A percentile compares a stretch with the other conserved stretches of the same genome.
phyloP scores from a whole-genome alignment of 192 early-diverging fungal genomes.

The Coemansia sp. region DNA sequence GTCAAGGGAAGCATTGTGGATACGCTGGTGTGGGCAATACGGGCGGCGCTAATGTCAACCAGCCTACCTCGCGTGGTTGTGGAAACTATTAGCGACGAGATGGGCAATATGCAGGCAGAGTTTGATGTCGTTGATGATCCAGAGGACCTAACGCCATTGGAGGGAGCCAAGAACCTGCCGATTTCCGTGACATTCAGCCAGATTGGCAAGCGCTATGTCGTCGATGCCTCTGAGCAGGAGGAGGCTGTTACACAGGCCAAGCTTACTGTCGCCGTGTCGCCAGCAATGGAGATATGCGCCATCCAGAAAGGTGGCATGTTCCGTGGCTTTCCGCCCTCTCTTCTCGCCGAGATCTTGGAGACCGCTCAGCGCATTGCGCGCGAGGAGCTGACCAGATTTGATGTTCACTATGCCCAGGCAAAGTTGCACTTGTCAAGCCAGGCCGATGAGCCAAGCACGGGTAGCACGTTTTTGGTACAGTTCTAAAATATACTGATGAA shows the following conservation, averaged over 20 bases:
- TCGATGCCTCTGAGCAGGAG: conserved; percentile 89
- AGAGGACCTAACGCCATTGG: conserved; percentile 78
- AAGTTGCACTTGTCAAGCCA: conserved; percentile 7
- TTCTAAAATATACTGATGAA: conserved; percentile 20
- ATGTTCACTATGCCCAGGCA: conserved; percentile 26
- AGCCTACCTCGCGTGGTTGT: conserved; percentile 82
- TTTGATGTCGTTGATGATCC: conserved; percentile 92
- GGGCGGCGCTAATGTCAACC: conserved; percentile 90
- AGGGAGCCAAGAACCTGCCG: conserved; percentile 81
- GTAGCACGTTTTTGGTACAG: conserved; percentile 51
- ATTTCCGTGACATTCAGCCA: conserved; percentile 81
- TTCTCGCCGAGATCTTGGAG: conserved; percentile 48
- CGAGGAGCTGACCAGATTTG: conserved; percentile 35
- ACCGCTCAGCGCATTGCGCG: conserved; percentile 35
- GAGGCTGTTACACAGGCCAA: conserved; percentile 84
- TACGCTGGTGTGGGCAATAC: conserved; percentile 78
- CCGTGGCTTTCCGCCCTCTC: conserved; percentile 46
- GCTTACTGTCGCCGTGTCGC: conserved; percentile 82
- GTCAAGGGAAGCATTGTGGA: conserved; percentile 88
- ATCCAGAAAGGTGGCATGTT: conserved; percentile 76
- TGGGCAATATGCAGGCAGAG: conserved; percentile 78
- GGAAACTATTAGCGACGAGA: conserved; percentile 76
- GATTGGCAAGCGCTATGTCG: conserved; percentile 82
- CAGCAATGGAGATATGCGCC: conserved; percentile 77
- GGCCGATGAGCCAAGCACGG: conserved; percentile 43